These are phyloP conservation scores for Fistulina hepatica DNA, from an alignment of 1,284 basidiomycete species.

Conservation along the genomic window DNA sequence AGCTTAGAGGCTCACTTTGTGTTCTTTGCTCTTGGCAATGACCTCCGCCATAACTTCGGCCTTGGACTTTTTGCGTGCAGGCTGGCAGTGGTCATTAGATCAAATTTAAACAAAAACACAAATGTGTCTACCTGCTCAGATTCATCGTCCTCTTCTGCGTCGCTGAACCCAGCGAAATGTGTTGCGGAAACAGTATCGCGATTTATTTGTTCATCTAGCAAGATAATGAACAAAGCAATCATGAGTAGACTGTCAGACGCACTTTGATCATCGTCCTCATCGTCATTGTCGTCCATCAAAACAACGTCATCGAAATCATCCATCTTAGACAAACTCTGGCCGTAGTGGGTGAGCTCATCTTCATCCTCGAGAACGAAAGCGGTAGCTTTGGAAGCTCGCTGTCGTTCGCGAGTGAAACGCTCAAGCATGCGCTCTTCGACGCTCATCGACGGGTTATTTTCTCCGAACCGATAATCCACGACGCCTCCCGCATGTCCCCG, in stretches of 20 bases:
- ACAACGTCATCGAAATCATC: slow-evolving; percentile 85
- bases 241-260: slow-evolving; percentile 8
- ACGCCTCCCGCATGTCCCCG: slow-evolving; percentile 78
- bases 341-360: slow-evolving; percentile 89
- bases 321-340: slow-evolving; percentile 71
- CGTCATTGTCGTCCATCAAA: slow-evolving; percentile 62
- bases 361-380: slow-evolving; percentile 89
- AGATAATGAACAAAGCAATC: slow-evolving; percentile 4
- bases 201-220: slow-evolving; percentile 52
- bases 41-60: slow-evolving; percentile 98
- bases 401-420: slow-evolving; percentile 87
- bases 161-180: slow-evolving; percentile 87
- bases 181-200: slow-evolving; percentile 49
- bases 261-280: slow-evolving; percentile 40
- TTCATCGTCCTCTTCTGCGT: slow-evolving; percentile 47
- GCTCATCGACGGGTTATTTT: slow-evolving; percentile 84
- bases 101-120: slow-evolving; percentile 11
- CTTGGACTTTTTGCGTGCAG: slow-evolving; percentile 78
- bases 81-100: slow-evolving; percentile 31
- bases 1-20: slow-evolving; percentile 56
- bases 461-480: slow-evolving; percentile 92
- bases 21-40: slow-evolving; percentile 92
- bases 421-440: slow-evolving; percentile 96
- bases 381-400: slow-evolving; percentile 67
- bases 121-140: slow-evolving; percentile 38